Percentiles rank a stretch among this genome's conserved stretches.
Evolutionary conservation across 2,329 filamentous ascomycete genomes (phyloP).

Genomic region (Onygenales sp.): DNA sequence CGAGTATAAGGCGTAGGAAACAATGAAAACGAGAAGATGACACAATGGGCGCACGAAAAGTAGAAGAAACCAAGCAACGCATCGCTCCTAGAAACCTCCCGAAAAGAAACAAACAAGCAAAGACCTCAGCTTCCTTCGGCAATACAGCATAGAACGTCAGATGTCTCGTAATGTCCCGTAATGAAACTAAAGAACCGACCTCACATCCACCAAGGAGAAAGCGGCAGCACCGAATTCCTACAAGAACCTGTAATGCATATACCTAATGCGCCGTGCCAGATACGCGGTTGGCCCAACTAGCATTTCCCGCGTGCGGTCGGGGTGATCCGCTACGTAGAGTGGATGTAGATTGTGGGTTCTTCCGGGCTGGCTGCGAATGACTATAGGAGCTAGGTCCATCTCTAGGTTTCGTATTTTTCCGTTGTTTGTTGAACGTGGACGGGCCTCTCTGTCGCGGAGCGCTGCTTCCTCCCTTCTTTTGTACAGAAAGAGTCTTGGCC

Average conservation of each 20-base stretch:
- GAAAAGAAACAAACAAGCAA: not conserved
- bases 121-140: not conserved
- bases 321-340: slow-evolving; percentile 1
- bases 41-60: no score
- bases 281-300: slow-evolving; percentile 3
- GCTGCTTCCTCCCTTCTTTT: slow-evolving; percentile 21
- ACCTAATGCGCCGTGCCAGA: slow-evolving; percentile 1
- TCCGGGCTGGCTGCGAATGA: slow-evolving; percentile 8
- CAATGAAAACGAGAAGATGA: no score
- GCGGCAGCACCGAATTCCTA: not conserved
- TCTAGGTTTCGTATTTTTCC: slow-evolving; percentile 23
- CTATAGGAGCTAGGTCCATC: slow-evolving; percentile 36
- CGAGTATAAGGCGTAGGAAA: no score
- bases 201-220: not conserved
- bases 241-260: not conserved
- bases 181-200: not conserved
- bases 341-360: slow-evolving; percentile 5
- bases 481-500: slow-evolving; percentile 32
- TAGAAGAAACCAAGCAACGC: no score
- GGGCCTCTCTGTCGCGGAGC: slow-evolving; percentile 15
- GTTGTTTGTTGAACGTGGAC: slow-evolving; percentile 16
- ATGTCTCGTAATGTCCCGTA: not conserved
- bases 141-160: not conserved
- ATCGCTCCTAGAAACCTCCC: not conserved
- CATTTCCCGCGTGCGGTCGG: slow-evolving; percentile 1